Evolutionary conservation across 2,329 filamentous ascomycete species (phyloP).

Genomic region (Cladosporium sp.): DNA sequence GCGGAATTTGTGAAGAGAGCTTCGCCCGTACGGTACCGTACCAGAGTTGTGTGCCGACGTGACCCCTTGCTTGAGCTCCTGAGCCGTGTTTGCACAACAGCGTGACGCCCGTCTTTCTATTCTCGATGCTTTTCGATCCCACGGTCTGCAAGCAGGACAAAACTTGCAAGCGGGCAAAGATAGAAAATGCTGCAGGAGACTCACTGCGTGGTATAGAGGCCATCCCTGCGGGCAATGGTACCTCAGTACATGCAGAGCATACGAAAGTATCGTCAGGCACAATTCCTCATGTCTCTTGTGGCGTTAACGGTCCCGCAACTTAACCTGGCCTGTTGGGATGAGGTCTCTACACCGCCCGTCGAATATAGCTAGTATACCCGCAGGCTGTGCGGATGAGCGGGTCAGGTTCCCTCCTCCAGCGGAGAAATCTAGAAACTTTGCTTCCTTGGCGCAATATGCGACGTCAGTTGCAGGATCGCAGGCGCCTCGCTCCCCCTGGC

Average conservation of each 20-base stretch:
- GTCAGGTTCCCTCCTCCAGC: not conserved
- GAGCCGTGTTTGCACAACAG: not conserved
- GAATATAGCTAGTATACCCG: not conserved
- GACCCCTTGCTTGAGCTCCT: not conserved
- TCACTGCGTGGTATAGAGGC: not conserved
- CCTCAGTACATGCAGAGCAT: constrained; percentile 1
- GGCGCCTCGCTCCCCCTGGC: constrained; percentile 1
- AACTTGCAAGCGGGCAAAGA: not conserved
- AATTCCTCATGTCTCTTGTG: not conserved
- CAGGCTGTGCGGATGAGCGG: not conserved
- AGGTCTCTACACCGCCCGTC: constrained; percentile 10
- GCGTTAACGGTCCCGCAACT: constrained; percentile 1
- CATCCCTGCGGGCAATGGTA: not conserved
- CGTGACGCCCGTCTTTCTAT: not conserved
- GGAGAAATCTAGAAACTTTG: not conserved
- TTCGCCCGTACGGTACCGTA: not conserved
- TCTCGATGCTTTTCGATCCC: not conserved
- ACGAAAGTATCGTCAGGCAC: not conserved
- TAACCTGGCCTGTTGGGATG: not conserved
- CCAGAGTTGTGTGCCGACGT: not conserved
- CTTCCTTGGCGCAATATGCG: constrained; percentile 7
- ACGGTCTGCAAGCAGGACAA: not conserved
- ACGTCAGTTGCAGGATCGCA: constrained; percentile 14
- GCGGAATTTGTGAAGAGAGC: not conserved
- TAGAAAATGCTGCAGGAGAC: constrained; percentile 10